These are phyloP conservation scores for Myriosclerotinia duriaeana DNA, from an alignment of 2,329 filamentous ascomycete species.

Conservation along the genomic window DNA sequence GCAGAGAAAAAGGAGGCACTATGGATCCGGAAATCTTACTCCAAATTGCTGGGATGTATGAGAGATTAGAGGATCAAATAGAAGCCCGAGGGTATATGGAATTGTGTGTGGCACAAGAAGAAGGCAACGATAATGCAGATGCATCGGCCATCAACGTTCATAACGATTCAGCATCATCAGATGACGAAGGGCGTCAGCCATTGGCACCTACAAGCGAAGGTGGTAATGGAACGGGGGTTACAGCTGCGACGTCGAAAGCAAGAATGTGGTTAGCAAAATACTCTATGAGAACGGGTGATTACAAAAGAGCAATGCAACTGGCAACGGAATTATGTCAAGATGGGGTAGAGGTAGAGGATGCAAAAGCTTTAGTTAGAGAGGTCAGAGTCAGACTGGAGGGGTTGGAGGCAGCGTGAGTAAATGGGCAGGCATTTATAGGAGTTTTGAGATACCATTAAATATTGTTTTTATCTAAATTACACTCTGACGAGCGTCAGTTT, in stretches of 20 bases:
- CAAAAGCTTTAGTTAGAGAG: slow-evolving; percentile 87
- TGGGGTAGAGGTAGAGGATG: slow-evolving; percentile 94
- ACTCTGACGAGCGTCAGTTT: slow-evolving; percentile 14
- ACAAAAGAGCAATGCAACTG: slow-evolving; percentile 72
- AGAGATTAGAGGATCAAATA: slow-evolving; percentile 71
- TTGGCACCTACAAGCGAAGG: slow-evolving; percentile 40
- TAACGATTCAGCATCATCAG: slow-evolving; percentile 55
- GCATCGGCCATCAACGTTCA: slow-evolving; percentile 42
- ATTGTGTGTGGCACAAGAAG: slow-evolving; percentile 87
- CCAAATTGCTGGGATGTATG: slow-evolving; percentile 87
- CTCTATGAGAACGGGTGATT: slow-evolving; percentile 74
- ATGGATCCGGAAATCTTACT: slow-evolving; percentile 89
- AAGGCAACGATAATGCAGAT: slow-evolving; percentile 63
- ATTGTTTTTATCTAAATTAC: slow-evolving; percentile 5
- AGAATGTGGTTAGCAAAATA: slow-evolving; percentile 89
- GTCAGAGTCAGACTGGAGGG: slow-evolving; percentile 67
- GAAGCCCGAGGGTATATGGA: slow-evolving; percentile 95
- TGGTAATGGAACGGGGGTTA: slow-evolving; percentile 72
- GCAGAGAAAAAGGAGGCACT: slow-evolving; percentile 50
- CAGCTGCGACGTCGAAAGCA: slow-evolving; percentile 85
- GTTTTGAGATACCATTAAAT: slow-evolving; percentile 14
- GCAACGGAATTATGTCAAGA: slow-evolving; percentile 93
- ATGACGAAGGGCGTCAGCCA: slow-evolving; percentile 41
- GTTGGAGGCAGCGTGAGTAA: slow-evolving; percentile 5
- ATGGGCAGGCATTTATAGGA: slow-evolving; percentile 13